Evolutionary conservation across 2,329 filamentous ascomycete species (phyloP), one percentile per base, ranked within the genome.

Genomic region (Neonectria hederae): DNA sequence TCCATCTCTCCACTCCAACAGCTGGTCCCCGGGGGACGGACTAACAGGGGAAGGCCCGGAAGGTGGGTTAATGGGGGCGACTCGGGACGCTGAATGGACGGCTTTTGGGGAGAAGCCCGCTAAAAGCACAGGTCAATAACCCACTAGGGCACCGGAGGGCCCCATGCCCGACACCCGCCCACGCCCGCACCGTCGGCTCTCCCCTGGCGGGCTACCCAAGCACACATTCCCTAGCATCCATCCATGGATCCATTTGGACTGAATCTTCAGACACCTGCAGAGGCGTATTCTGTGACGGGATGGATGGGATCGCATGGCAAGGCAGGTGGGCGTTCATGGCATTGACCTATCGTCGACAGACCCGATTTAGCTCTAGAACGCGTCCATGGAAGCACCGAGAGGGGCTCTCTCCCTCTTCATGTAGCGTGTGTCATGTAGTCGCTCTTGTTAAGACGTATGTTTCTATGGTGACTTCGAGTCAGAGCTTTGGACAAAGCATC

Each of bases 11-110:
- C 28, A 10, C 28, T 32, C 30, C 26, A 59, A 49, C 55, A 52
- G 49, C 42, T 22, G 30, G 55, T 30, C 22, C 51, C 46, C 26
- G 14, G 51, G 14, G 13, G 30, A 22, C 46, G 24, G 30, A 40
- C 38, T 38, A 46, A 30, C 56, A 53, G 55, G 55, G 61, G 35
- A 17, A 55, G n/a, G 30, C 48, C 54, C 51, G 42, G 55, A 48
- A 43, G 26, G 51, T 48, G 51, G 62, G 53, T 28, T 54, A 42
- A 48, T 62, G 56, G 65, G 63, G 42, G 40, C 30, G 26, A 40
- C 60, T 59, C 30, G 58, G 65, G 62, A 46, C 57, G 42, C 45
- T 70, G 67, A 67, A 62, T 68, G 70, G 63, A 58, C 28, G 32
- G 46, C 5, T n/a, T 3, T 19, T 7, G 59, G 62, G 35, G 61